Conservation (phyloP, 768 basidiomycete species). For the Rhodotorula paludigena region DNA sequence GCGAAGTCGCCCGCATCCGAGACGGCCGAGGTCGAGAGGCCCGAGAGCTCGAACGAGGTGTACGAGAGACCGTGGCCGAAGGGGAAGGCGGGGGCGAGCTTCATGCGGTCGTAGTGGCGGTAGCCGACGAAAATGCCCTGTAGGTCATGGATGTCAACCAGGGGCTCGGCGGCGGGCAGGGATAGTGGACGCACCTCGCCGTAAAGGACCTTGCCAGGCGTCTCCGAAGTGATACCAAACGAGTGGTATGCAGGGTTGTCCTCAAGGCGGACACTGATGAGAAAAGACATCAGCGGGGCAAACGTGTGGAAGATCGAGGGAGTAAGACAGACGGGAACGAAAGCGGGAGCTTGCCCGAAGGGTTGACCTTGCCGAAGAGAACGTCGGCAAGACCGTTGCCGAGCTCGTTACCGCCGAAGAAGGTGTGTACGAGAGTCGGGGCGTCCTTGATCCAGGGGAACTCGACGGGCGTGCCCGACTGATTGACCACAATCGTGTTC, state of each 20-base stretch:
- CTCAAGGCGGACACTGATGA: slow-evolving; percentile 54
- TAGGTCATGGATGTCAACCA: no score
- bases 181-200: no score
- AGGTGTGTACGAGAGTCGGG: slow-evolving; percentile 62
- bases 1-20: slow-evolving; percentile 44
- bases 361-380: slow-evolving; percentile 70
- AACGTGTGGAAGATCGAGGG: not conserved
- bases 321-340: slow-evolving; percentile 59
- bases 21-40: slow-evolving; percentile 50
- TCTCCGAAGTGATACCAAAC: slow-evolving; percentile 30
- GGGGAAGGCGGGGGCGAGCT: slow-evolving; percentile 62
- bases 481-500: slow-evolving; percentile 67
- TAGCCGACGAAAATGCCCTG: slow-evolving; percentile 59
- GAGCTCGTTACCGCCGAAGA: slow-evolving; percentile 79
- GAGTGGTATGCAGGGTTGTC: slow-evolving; percentile 58
- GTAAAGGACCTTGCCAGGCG: slow-evolving; percentile 28
- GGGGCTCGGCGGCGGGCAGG: no score
- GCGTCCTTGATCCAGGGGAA: slow-evolving; percentile 73
- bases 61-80: slow-evolving; percentile 77
- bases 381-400: slow-evolving; percentile 78
- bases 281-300: no score
- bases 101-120: slow-evolving; percentile 56
- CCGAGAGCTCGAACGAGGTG: slow-evolving; percentile 60
- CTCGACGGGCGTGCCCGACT: slow-evolving; percentile 52
- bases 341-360: slow-evolving; percentile 67